Percentiles rank a stretch among this genome's conserved stretches.
Conservation (phyloP, 2,329 filamentous ascomycete species). For the Xylariaceae sp. region DNA sequence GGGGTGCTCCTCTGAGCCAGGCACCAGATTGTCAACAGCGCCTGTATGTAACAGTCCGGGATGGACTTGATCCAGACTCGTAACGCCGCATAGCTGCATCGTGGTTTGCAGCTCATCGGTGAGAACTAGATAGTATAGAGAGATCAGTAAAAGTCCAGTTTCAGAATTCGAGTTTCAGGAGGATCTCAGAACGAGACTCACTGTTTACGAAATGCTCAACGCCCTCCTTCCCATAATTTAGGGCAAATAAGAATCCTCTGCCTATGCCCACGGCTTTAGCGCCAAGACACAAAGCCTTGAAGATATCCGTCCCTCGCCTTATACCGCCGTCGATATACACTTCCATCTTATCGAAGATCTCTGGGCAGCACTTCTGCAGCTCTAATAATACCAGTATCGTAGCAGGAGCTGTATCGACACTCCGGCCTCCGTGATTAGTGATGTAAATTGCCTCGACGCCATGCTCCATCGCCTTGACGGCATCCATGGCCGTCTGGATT, state of each 20-base stretch:
- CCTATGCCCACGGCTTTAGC: conserved; percentile 62
- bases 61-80: conserved; percentile 55
- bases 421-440: conserved; percentile 65
- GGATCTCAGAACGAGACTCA: conserved; percentile 35
- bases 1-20: conserved; percentile 41
- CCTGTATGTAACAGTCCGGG: conserved; percentile 57
- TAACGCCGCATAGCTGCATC: conserved; percentile 63
- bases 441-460: conserved; percentile 66
- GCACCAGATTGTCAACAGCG: conserved; percentile 46
- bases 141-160: conserved; percentile 5
- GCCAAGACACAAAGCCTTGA: conserved; percentile 63
- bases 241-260: conserved; percentile 54
- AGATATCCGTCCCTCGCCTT: conserved; percentile 60
- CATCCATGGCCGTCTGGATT: conserved; percentile 64
- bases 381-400: conserved; percentile 59
- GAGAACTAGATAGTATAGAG: conserved; percentile 36
- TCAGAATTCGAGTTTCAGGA: background rate
- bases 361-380: conserved; percentile 56
- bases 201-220: conserved; percentile 50
- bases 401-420: conserved; percentile 47
- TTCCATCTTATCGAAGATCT: conserved; percentile 57
- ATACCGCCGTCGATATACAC: conserved; percentile 64
- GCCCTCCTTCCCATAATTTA: conserved; percentile 59
- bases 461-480: conserved; percentile 53
- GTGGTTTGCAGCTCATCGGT: conserved; percentile 61